phyloP scores from a whole-genome alignment of 805 yeast species.

The Candida chilensis region DNA sequence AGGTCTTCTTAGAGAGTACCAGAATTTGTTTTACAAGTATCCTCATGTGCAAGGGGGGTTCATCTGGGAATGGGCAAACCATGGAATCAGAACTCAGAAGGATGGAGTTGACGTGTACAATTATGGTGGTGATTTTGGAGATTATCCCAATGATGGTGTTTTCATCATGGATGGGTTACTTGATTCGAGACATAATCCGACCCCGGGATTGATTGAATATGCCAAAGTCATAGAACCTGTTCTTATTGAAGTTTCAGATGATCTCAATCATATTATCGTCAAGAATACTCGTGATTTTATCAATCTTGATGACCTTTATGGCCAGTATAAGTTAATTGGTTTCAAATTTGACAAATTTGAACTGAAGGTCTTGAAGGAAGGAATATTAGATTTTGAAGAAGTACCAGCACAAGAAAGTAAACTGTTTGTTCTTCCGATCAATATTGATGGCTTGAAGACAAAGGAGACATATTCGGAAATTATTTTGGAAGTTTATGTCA shows the following conservation, averaged over 20 bases:
- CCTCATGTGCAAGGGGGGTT: conserved; percentile 22
- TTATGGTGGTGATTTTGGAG: conserved; percentile 27
- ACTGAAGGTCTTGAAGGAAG: too few relatives aligned
- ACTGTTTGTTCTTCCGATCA: too few relatives aligned
- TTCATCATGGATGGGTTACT: conserved; percentile 25
- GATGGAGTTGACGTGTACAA: conserved; percentile 10
- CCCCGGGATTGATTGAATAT: conserved; percentile 21
- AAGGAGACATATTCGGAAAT: too few relatives aligned
- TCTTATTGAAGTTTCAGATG: too few relatives aligned
- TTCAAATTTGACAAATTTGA: too few relatives aligned
- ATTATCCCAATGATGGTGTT: conserved; percentile 20
- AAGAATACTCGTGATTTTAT: conserved; percentile 10
- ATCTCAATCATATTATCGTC: conserved; percentile 4
- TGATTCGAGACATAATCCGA: conserved; percentile 18
- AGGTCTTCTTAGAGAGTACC: conserved; percentile 19
- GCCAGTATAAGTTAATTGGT: too few relatives aligned
- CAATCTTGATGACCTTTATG: conserved; percentile 8
- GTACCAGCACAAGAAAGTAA: too few relatives aligned
- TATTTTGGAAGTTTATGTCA: too few relatives aligned
- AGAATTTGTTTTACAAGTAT: conserved; percentile 16
- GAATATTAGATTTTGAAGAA: too few relatives aligned
- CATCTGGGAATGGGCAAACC: conserved; percentile 30
- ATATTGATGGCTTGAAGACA: too few relatives aligned
- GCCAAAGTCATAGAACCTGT: conserved; percentile 22
- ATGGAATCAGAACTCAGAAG: too few relatives aligned